Evolutionary conservation across 306 rosid genomes (phyloP), one percentile per base, ranked within the genome.

Genomic region (Rubus parviflorus): DNA sequence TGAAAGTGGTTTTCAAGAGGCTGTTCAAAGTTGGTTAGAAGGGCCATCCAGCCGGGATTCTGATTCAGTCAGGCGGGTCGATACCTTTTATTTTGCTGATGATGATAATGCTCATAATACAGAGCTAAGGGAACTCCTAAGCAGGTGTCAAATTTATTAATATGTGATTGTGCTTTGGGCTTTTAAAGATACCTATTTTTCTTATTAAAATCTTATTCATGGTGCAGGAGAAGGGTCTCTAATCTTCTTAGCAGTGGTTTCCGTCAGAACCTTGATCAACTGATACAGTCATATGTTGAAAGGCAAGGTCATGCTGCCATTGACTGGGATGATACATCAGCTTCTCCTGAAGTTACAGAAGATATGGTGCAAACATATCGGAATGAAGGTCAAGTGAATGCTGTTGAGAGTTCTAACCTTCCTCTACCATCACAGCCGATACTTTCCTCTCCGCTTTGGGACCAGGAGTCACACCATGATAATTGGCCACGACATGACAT

Each of bases 211-310:
- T 73, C 68, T 17, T 84, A 35, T 62, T 84, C 52, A 68, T 75
- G 66, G 66, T 87, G 85, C 91, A 96, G 99, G 91, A 96, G 99
- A 84, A 91, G 99, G 81, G 99, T 96, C 77, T 96, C 99, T 81
- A 96, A 84, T 83, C 97, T 96, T 82, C 92, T 95, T 61, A 89
- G 86, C 53, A 96, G 99, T 86, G 97, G 94, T 70, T 96, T 96
- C 45, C 98, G 99, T 20, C 97, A 92, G 73, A 92, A 88, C 84
- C 98, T 96, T 63, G 89, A 96, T 81, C 98, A 86, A 61, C 80
- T 96, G 82, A 90, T 96, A 77, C 97, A 89, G 79, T 91, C 99
- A 72, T 96, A 92, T 83, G 89, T 92, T 75, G 98, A 92, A 81
- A 91, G 99, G 86, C 97, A 86, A 81, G 83, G 96, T 46, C 87